Evolutionary conservation across 2,329 filamentous ascomycete species (phyloP).

Genomic region (Diaporthe sp.): DNA sequence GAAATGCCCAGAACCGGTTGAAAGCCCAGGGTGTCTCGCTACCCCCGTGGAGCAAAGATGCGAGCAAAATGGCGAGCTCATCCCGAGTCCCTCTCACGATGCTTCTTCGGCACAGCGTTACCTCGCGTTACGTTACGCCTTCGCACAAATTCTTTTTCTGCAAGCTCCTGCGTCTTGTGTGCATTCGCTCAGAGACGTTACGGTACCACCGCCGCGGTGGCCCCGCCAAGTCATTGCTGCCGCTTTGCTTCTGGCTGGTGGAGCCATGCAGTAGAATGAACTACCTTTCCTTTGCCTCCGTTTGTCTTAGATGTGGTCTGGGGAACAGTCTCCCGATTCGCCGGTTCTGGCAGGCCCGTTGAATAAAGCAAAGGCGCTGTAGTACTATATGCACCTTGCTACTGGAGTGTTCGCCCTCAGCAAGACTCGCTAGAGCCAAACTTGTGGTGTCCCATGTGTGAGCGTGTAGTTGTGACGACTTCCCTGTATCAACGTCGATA

Average conservation of each 20-base stretch:
- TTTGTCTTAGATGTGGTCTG: background rate
- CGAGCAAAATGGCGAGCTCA: constrained; percentile 28
- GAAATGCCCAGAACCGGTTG: constrained; percentile 17
- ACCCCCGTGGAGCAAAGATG: constrained; percentile 27
- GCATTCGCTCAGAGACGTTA: background rate
- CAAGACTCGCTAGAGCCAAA: background rate
- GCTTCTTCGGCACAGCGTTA: background rate
- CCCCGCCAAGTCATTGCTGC: background rate
- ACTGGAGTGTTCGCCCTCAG: background rate
- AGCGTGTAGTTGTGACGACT: background rate
- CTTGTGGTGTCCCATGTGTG: background rate
- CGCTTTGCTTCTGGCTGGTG: background rate
- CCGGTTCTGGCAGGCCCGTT: background rate
- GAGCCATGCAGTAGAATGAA: background rate
- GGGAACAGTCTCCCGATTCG: background rate
- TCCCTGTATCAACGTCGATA: background rate
- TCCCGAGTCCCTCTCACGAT: background rate
- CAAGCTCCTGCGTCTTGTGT: background rate
- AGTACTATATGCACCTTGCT: background rate
- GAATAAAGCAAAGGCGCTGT: background rate
- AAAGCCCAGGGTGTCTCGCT: constrained; percentile 26
- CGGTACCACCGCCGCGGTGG: background rate
- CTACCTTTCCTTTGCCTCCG: background rate
- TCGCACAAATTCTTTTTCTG: background rate
- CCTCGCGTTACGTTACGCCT: constrained; percentile 4